Base-by-base conservation (phyloP, 257 asterid species). In the Datura wrightii region DNA sequence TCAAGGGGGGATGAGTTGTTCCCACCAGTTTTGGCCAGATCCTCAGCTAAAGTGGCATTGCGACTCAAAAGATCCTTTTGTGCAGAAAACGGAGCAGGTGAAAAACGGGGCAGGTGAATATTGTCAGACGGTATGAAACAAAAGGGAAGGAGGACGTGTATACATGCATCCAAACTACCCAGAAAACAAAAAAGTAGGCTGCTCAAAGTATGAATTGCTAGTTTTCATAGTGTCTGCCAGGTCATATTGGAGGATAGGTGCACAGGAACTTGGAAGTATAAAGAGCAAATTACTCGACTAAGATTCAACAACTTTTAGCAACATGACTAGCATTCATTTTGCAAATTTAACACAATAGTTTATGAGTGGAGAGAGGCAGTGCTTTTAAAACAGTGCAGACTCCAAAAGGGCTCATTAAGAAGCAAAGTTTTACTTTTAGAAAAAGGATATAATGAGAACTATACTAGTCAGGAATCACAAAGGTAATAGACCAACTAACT, bases 61-160 rank as follows among this genome's bases (percentile, higher is more conserved):
- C 98, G 97, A 82, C 94, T 88, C 91, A 93, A 85, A 83, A 96
- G 98, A 82, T 94, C 98, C 99, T 96, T 46, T 96, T 83, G 83
- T 54, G 39, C 14, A 70, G 71, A 74, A 54, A 79, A 50, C 70
- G 36, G 58, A 52, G 42, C 18, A 63, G 18, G 42, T 50, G 19
- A 62, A 58, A 54, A 79, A 50, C 74, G 36, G 58, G 46, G 42
- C 18, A 63, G 18, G 42, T 50, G 19, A 62, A 58, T 69, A 80
- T 11, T 31, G 84, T 67, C 71, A 84, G 88, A 18, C 52, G 14
- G 60, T 56, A 79, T 44, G 53, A 37, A 65, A n/a, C 48, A 37
- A 16, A 59, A 42, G 52, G 70, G n/a, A 59, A 81, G 70, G 39
- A 62, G 84, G 58, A 60, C 31, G 39, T 19, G 74, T 15, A 14